Evolutionary conservation across 2,329 filamentous ascomycete species (phyloP), one percentile per base, ranked within the genome.

Genomic region (Polytolypa hystricis): DNA sequence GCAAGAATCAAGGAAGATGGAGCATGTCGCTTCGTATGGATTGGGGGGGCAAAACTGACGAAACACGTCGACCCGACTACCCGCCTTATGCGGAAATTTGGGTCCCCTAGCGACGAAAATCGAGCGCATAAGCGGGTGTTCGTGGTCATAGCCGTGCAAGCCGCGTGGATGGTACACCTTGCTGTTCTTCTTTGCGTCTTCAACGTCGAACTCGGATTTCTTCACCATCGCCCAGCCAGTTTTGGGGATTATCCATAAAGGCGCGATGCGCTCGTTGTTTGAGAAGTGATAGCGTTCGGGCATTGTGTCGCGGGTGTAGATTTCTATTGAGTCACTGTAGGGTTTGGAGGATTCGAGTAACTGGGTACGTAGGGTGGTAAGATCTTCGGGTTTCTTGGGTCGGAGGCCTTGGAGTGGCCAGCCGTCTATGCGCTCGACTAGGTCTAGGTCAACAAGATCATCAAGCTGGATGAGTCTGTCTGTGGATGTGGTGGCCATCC

Each of bases 31-130:
- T 4, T 14, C n/a, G 15, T 14, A 10, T 28, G 11, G 17, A 21
- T 7, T n/a, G 15, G 11, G 26, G 25, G 17, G 8, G 8, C 17
- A 4, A 28, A 10, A 73, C 82, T 74, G 73, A 87, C 84, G 87
- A 56, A 96, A 96, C 3, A 71, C 67, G 20, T 83, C 76, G 20
- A 96, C 61, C 44, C 78, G 74, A 57, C 83, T 93, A 49, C 91
- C 87, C 0, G 83, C 77, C 26, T 73, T 65, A 50, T 95, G 87
- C 0, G 85, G 84, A 54, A 98, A 98, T 0, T 89, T 87, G 3
- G 91, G 91, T 0, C 91, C 91, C 26, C 84, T 71, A 1, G 91
- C 91, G 33, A 96, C 71, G 50, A 98, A 98, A 29, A 98, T 93
- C 0, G 91, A 89, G 26, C 91, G 71, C 91, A 98, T 98, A 30